Evolutionary conservation across 2,329 filamentous ascomycete genomes (phyloP), one percentile per base, ranked within the genome.

Genomic region (Ceratocystis diversiconidia): DNA sequence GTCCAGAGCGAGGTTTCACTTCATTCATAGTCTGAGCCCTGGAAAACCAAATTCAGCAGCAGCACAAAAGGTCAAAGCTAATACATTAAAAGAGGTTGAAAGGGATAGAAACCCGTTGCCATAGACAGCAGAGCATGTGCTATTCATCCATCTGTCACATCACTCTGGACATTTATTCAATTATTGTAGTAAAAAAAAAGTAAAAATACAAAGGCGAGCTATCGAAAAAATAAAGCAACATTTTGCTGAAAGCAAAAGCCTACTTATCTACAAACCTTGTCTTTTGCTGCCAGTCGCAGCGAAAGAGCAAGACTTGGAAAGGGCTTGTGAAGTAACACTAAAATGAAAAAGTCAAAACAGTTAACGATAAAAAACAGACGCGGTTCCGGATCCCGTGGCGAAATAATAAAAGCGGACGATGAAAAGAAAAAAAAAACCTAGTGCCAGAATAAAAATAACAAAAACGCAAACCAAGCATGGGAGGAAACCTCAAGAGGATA

Each of bases 321-420:
- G 28, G 30, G 52, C 25, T 17, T 28, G 52, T 57, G 3, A 41
- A 57, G 41, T 48, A 59, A 61, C 28, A 60, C 52, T 46, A 65
- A 36, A 61, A 65, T 61, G 17, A 61, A 30, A 30, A 46, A 25
- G n/a, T 44, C 30, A 28, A 55, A 43, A 62, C 59, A 65, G 61
- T 55, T 55, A 61, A 59, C 48, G 48, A 61, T 6, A 25, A 64
- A 66, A 66, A 62, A 32, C 65, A 62, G 52, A 57, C 55, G 65
- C 65, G 65, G 65, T 63, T 63, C 65, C 61, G 65, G 61, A 66
- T 66, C 65, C 61, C 65, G 61, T 57, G 22, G 52, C 12, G 63
- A 61, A 62, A 48, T 5, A 62, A 48, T 8, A 6, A 48, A 50
- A 63, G 22, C 46, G 44, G 17, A 60, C 28, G 59, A 59, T 19